Evolutionary conservation across 2,329 filamentous ascomycete species (phyloP).

Genomic region (Cryoendolithus antarcticus): DNA sequence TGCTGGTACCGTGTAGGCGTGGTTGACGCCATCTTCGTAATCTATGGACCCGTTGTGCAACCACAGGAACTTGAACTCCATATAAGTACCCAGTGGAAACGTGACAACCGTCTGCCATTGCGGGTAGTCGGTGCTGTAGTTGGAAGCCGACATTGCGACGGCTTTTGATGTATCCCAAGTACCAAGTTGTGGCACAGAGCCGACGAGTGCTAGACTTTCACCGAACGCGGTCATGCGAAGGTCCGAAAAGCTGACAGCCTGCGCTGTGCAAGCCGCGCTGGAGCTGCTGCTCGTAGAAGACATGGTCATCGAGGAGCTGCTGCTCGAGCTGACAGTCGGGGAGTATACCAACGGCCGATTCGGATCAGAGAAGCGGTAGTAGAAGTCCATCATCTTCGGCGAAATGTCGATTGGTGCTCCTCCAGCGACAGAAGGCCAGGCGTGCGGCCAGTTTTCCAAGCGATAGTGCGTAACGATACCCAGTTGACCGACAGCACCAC

Average conservation of each 20-base stretch:
- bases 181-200: constrained; percentile 47
- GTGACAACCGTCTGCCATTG: constrained; percentile 49
- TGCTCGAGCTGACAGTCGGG: neutral
- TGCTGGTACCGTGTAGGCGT: constrained; percentile 27
- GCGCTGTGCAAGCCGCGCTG: too few species aligned
- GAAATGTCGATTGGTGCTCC: constrained; percentile 14
- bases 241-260: too few species aligned
- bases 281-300: neutral
- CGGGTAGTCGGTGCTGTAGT: constrained; percentile 49
- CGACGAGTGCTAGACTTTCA: constrained; percentile 53
- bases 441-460: constrained; percentile 22
- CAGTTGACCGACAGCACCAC: constrained; percentile 19
- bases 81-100: constrained; percentile 41
- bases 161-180: constrained; percentile 44
- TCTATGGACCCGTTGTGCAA: constrained; percentile 42
- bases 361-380: constrained; percentile 15
- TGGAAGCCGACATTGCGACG: constrained; percentile 43
- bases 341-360: constrained; percentile 5
- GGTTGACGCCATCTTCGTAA: constrained; percentile 51
- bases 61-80: constrained; percentile 51
- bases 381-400: constrained; percentile 19
- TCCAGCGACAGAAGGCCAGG: constrained; percentile 20
- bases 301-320: neutral
- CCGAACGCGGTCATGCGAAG: constrained; percentile 25
- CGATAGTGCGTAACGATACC: constrained; percentile 26